Conservation (phyloP, 371 early-diverging fungal genomes). For the Mucor mucedo region DNA sequence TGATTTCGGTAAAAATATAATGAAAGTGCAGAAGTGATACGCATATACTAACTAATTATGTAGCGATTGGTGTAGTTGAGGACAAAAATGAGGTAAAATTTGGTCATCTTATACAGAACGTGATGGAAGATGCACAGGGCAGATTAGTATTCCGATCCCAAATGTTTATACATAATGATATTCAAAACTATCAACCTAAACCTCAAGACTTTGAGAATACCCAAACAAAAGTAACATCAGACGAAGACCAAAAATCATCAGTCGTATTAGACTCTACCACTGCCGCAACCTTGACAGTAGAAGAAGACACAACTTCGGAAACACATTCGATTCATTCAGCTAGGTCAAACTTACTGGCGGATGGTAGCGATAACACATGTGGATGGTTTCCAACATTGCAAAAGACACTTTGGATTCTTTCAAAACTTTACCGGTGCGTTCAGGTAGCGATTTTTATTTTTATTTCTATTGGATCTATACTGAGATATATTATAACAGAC, state of each 20-base stretch:
- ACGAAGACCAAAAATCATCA: conserved; percentile 26
- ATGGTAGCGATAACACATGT: conserved; percentile 48
- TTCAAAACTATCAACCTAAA: conserved; percentile 76
- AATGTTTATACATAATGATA: conserved; percentile 76
- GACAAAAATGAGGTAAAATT: conserved; percentile 60
- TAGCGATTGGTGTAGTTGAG: conserved; percentile 28
- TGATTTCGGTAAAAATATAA: conserved; percentile 22
- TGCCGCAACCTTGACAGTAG: conserved; percentile 48
- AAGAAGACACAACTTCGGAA: conserved; percentile 38
- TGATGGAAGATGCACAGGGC: conserved; percentile 86
- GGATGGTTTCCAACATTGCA: conserved; percentile 86
- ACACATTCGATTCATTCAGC: conserved; percentile 40
- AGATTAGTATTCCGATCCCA: conserved; percentile 86
- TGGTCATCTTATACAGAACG: conserved; percentile 70
- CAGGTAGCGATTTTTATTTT: conserved; percentile 45
- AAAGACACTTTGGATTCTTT: conserved; percentile 77
- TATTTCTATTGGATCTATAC: not conserved
- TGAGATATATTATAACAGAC: conserved; percentile 36
- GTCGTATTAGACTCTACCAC: conserved; percentile 30
- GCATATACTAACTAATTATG: not conserved
- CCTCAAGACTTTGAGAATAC: conserved; percentile 65
- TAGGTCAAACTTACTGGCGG: conserved; percentile 29
- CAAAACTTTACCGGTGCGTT: conserved; percentile 79
- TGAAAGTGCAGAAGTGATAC: not conserved
- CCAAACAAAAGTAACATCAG: conserved; percentile 1